phyloP scores from a whole-genome alignment of 2,329 filamentous ascomycete genomes.

The Biscogniauxia mediterranea region DNA sequence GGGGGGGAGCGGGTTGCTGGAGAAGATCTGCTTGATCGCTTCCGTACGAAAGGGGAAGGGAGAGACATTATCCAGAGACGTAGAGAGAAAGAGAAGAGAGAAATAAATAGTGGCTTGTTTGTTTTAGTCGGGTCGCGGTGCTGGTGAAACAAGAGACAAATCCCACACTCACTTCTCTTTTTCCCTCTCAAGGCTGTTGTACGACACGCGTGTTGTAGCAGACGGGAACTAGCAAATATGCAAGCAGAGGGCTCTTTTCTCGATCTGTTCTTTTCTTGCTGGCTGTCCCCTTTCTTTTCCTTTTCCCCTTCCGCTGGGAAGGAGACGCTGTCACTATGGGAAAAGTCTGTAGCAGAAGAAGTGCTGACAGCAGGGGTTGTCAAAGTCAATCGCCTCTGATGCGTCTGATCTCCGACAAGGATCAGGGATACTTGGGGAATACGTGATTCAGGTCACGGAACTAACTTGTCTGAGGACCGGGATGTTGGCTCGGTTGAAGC shows the following conservation, averaged over 20 bases:
- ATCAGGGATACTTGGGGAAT: conserved; percentile 16
- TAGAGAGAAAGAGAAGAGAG: too few species aligned
- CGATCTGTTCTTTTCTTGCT: background rate
- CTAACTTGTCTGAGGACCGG: conserved; percentile 8
- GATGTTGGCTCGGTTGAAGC: background rate
- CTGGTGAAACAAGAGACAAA: conserved; percentile 16
- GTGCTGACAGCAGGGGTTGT: conserved; percentile 5
- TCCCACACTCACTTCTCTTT: conserved; percentile 1
- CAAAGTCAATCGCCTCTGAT: conserved; percentile 13
- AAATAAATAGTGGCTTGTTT: conserved; percentile 3
- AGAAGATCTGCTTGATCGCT: background rate
- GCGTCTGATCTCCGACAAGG: conserved; percentile 29
- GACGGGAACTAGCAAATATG: background rate
- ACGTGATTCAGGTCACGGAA: conserved; percentile 14
- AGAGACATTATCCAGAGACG: background rate
- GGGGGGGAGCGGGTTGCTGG: too few species aligned
- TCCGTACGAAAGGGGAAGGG: background rate
- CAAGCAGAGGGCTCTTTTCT: background rate
- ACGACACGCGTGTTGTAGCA: conserved; percentile 7
- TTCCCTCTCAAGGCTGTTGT: conserved; percentile 9
- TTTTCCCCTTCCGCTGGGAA: too few species aligned
- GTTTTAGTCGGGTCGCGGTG: conserved; percentile 3
- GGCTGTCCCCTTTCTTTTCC: conserved; percentile 6
- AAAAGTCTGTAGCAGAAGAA: conserved; percentile 2
- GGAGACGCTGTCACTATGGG: background rate